Conservation (phyloP, 768 basidiomycete species). For the Pleurotus cornucopiae region DNA sequence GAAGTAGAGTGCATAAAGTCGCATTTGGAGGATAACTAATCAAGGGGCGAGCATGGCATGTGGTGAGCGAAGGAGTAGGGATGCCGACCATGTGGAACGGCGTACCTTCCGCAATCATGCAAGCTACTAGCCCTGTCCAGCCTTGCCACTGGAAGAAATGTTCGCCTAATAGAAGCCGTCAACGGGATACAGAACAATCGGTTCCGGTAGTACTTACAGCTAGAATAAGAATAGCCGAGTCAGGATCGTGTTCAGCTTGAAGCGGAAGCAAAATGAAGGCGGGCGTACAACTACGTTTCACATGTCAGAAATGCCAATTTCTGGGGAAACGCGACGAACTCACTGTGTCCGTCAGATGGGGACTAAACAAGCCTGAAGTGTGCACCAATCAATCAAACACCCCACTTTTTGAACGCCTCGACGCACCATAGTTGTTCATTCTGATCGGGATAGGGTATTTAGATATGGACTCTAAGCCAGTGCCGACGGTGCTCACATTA, state of each 20-base stretch:
- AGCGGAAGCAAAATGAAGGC: slow-evolving; percentile 1
- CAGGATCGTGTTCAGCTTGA: background rate
- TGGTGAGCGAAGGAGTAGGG: slow-evolving; percentile 9
- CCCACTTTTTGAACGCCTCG: background rate
- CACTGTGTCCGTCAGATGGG: slow-evolving; percentile 33
- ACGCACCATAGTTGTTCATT: slow-evolving; percentile 51
- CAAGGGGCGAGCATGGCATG: background rate
- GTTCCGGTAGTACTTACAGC: slow-evolving; percentile 13
- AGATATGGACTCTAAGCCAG: background rate
- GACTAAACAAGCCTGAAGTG: slow-evolving; percentile 38
- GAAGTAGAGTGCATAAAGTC: slow-evolving; percentile 59
- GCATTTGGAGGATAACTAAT: slow-evolving; percentile 56
- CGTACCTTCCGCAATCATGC: slow-evolving; percentile 51
- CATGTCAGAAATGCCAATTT: slow-evolving; percentile 5
- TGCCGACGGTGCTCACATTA: slow-evolving; percentile 35
- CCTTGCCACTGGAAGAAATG: slow-evolving; percentile 57
- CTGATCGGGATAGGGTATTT: slow-evolving; percentile 21
- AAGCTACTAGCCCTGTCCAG: slow-evolving; percentile 51
- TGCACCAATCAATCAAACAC: background rate
- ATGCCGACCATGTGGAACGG: background rate
- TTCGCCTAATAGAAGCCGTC: slow-evolving; percentile 24
- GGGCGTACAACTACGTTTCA: slow-evolving; percentile 27
- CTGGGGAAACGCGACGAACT: slow-evolving; percentile 14
- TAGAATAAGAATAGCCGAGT: slow-evolving; percentile 7
- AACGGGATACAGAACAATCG: background rate